A percentile compares a stretch with the other conserved stretches of the same genome.
Conservation (phyloP, 257 asterid species). For the Forsythia viridissima region DNA sequence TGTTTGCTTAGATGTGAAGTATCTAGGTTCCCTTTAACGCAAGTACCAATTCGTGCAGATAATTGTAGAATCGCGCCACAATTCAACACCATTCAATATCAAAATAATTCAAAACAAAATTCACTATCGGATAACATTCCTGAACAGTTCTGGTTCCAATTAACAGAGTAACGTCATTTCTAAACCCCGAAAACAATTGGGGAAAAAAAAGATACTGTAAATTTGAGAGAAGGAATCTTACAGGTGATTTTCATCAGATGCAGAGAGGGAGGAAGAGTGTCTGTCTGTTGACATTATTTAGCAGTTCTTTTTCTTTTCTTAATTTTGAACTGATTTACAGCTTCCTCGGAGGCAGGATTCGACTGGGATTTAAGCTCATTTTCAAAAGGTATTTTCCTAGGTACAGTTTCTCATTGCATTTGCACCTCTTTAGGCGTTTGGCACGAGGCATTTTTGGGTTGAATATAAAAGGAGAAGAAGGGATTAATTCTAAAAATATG, state of each 20-base stretch:
- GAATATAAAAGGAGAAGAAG: too few species aligned
- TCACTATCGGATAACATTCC: neutral
- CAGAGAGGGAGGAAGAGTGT: constrained; percentile 42
- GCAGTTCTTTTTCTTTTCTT: neutral
- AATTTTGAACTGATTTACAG: constrained; percentile 15
- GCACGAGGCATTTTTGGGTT: too few species aligned
- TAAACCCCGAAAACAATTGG: constrained; percentile 14
- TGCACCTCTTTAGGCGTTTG: neutral
- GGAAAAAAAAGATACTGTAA: neutral
- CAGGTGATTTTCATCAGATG: constrained; percentile 63
- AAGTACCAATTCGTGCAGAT: neutral
- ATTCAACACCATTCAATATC: neutral
- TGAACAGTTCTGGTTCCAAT: constrained; percentile 15
- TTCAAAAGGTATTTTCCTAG: neutral
- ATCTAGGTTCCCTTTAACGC: constrained; percentile 9
- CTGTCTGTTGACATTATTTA: constrained; percentile 53
- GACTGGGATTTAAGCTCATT: constrained; percentile 18
- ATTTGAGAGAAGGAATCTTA: constrained; percentile 30
- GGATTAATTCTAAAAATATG: too few species aligned
- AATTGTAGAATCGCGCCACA: neutral
- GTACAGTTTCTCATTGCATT: neutral
- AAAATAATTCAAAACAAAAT: constrained; percentile 9
- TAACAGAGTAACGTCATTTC: constrained; percentile 14
- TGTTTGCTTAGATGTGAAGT: neutral
- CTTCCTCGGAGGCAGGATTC: constrained; percentile 19